Evolutionary conservation across 2,329 filamentous ascomycete genomes (phyloP), one percentile per base, ranked within the genome.

Genomic region (Endothia cerciana): DNA sequence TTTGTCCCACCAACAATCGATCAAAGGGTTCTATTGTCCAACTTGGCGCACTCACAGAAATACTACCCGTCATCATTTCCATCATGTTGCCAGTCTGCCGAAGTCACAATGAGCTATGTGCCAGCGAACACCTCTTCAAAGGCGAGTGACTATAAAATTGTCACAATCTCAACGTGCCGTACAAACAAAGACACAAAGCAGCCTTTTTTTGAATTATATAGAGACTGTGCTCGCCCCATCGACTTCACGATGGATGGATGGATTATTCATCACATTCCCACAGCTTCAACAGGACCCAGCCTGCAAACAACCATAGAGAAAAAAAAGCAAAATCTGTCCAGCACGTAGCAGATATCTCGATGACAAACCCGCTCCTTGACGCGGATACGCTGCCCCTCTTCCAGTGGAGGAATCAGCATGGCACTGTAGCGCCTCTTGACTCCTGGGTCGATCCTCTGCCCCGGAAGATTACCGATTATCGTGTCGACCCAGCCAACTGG

Each of bases 101-200:
- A n/a, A 56, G 17, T 56, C 17, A 56, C 30, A 56, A 56, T 56
- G 53, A 4, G 53, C 53, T 38, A 36, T 56, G 53, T 56, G 4
- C 33, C 6, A 11, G 19, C 22, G 30, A 22, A 7, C 53, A 56
- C 33, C 17, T 56, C 19, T 22, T n/a, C 17, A 56, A 56, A n/a
- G 30, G 6, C 33, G 19, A 56, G 11, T n/a, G n/a, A 6, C 30
- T 19, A 56, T 38, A 38, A 51, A 51, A 28, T 15, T 51, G 22
- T 17, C 47, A 51, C 47, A 51, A 19, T 28, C 22, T 7, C 47
- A 51, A 51, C 25, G 45, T 30, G 4, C 1, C 2, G 7, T 51
- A 13, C 6, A 4, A 51, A 30, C 22, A 51, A 51, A 51, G 22
- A 28, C 13, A 49, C 22, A 49, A 13, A 51, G 17, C 6, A 51